Percentiles rank a stretch among this genome's conserved stretches.
Conservation (phyloP, 768 basidiomycete genomes). For the Tylopilus sp. region DNA sequence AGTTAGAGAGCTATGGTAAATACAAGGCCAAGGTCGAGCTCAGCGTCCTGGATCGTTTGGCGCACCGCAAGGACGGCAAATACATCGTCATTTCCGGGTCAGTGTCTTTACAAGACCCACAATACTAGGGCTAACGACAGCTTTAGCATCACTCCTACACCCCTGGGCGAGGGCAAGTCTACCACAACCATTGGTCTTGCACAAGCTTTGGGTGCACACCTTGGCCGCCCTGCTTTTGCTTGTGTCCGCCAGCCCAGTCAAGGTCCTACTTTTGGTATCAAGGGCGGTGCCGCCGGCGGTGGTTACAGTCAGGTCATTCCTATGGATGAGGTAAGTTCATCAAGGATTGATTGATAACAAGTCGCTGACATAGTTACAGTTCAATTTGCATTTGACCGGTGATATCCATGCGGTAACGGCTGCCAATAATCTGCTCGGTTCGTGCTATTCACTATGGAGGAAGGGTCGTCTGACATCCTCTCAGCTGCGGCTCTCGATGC, state of each 20-base stretch:
- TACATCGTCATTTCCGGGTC: slow-evolving; percentile 95
- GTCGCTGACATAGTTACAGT: slow-evolving; percentile 42
- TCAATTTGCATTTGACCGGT: slow-evolving; percentile 93
- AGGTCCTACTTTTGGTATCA: slow-evolving; percentile 98
- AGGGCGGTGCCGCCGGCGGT: slow-evolving; percentile 97
- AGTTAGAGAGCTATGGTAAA: slow-evolving; percentile 91
- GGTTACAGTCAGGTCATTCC: slow-evolving; percentile 99
- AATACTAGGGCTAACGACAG: background rate
- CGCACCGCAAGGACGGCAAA: slow-evolving; percentile 87
- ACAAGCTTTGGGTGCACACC: slow-evolving; percentile 93
- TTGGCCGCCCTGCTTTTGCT: slow-evolving; percentile 89
- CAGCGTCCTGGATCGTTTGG: slow-evolving; percentile 77
- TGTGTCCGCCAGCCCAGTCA: slow-evolving; percentile 98
- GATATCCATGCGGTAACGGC: slow-evolving; percentile 98
- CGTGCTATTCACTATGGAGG: slow-evolving; percentile 4
- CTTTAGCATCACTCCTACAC: slow-evolving; percentile 88
- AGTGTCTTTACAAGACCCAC: slow-evolving; percentile 12
- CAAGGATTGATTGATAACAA: background rate
- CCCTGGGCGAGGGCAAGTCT: slow-evolving; percentile 96
- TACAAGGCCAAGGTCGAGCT: slow-evolving; percentile 98
- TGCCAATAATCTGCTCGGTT: slow-evolving; percentile 93
- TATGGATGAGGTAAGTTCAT: slow-evolving; percentile 80
- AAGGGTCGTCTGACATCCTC: slow-evolving; percentile 2
- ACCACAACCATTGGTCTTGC: slow-evolving; percentile 97
- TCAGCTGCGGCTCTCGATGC: slow-evolving; percentile 94